Evolutionary conservation across 106 monocot genomes (phyloP).

Genomic region (Platanthera zijinensis): DNA sequence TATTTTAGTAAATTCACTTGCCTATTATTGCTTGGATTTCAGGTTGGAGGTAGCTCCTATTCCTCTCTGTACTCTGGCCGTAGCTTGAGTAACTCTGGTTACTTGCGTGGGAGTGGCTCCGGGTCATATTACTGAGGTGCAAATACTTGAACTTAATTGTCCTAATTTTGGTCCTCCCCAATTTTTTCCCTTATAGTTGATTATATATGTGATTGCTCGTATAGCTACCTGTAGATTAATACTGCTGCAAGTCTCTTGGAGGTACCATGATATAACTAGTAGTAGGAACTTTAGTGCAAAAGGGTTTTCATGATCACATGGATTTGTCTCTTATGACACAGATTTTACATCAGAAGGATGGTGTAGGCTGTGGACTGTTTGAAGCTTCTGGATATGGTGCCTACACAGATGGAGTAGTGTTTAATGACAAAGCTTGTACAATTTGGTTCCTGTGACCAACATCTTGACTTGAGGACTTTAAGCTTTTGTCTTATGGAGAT

Average conservation of each 20-base stretch:
- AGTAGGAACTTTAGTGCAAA: constrained; percentile 6
- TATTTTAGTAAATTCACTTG: background rate
- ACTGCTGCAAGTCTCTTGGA: background rate
- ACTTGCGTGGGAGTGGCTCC: constrained; percentile 52
- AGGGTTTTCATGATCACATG: constrained; percentile 39
- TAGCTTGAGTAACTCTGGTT: constrained; percentile 44
- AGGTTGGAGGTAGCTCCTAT: constrained; percentile 76
- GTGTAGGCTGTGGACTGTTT: constrained; percentile 43
- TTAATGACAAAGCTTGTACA: background rate
- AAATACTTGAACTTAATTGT: background rate
- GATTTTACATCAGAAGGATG: constrained; percentile 38
- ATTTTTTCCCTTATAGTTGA: background rate
- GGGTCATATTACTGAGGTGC: constrained; percentile 89
- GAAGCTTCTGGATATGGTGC: constrained; percentile 52
- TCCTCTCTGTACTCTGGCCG: constrained; percentile 71
- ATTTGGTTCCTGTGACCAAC: constrained; percentile 3
- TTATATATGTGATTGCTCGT: background rate
- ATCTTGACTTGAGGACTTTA: constrained; percentile 3
- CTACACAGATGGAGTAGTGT: constrained; percentile 34
- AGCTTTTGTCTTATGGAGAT: background rate
- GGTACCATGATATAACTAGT: background rate
- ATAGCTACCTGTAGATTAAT: background rate
- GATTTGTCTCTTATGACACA: constrained; percentile 56
- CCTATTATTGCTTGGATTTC: constrained; percentile 1
- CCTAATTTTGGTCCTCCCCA: background rate